A percentile compares a stretch with the other conserved stretches of the same genome.
These are phyloP conservation scores for Neurospora tetraspora DNA, from an alignment of 495 filamentous ascomycete genomes.

Conservation along the genomic window DNA sequence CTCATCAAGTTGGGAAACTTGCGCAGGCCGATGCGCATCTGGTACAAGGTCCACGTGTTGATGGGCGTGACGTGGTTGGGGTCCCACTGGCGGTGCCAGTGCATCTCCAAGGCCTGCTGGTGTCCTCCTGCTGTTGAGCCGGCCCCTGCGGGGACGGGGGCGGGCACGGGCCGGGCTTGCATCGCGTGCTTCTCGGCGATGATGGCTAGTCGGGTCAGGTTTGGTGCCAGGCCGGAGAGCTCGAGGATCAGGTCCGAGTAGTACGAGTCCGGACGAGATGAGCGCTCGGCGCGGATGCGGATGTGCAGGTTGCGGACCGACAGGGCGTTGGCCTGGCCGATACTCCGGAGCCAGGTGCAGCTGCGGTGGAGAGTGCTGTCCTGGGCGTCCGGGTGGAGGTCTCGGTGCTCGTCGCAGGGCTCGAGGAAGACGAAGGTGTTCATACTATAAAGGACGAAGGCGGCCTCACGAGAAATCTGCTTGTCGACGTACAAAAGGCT, in stretches of 20 bases:
- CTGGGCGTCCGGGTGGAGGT: not conserved
- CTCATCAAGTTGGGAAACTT: not conserved
- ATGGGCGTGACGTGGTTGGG: constrained; percentile 1
- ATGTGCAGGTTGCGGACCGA: constrained; percentile 9
- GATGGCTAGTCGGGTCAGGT: constrained; percentile 6
- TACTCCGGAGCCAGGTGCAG: constrained; percentile 1
- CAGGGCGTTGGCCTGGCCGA: not conserved
- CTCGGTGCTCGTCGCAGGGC: constrained; percentile 4
- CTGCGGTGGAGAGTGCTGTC: not conserved
- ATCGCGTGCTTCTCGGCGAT: constrained; percentile 5
- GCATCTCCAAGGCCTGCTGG: not conserved
- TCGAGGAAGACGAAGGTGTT: constrained; percentile 16
- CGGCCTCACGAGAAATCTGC: constrained; percentile 6
- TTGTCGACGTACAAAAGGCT: constrained; percentile 5
- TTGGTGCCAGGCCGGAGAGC: not conserved
- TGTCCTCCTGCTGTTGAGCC: not conserved
- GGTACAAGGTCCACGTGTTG: not conserved
- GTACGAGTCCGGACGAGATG: not conserved
- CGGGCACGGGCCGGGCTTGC: not conserved
- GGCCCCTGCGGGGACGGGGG: not conserved
- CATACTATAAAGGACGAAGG: constrained; percentile 6
- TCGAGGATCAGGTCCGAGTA: constrained; percentile 1
- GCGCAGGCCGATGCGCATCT: not conserved
- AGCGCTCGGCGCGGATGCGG: constrained; percentile 9
- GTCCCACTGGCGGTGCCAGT: not conserved